phyloP scores from a whole-genome alignment of 2,329 filamentous ascomycete species.

The Penicillium sp. region DNA sequence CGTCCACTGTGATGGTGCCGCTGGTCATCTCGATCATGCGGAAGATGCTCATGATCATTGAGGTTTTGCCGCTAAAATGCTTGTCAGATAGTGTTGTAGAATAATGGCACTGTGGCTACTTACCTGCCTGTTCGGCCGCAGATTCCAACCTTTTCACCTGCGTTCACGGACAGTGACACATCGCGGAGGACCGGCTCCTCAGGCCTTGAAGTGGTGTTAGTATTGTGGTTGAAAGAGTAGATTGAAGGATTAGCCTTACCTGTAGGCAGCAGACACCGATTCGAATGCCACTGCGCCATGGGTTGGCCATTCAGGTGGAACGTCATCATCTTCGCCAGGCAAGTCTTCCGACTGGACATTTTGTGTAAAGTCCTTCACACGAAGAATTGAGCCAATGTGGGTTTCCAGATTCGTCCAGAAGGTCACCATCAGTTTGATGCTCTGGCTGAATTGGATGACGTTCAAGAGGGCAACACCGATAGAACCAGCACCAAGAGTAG shows the following conservation, averaged over 20 bases:
- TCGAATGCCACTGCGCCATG: conserved; percentile 42
- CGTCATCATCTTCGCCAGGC: conserved; percentile 35
- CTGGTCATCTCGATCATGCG: conserved; percentile 39
- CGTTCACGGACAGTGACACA: conserved; percentile 43
- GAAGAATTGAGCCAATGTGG: conserved; percentile 51
- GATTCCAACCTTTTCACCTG: conserved; percentile 40
- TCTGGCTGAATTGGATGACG: conserved; percentile 50
- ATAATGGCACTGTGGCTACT: conserved; percentile 2
- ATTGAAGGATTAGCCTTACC: conserved; percentile 20
- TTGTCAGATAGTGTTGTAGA: conserved; percentile 1
- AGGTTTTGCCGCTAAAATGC: conserved; percentile 39
- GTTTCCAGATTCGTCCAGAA: conserved; percentile 56
- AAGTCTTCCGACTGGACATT: conserved; percentile 43
- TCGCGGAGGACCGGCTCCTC: conserved; percentile 41
- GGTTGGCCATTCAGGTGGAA: conserved; percentile 41
- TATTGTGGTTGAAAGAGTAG: neutral
- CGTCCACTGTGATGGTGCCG: conserved; percentile 42
- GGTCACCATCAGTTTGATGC: conserved; percentile 47
- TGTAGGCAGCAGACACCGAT: conserved; percentile 43
- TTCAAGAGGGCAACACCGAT: conserved; percentile 52
- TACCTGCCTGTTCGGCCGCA: conserved; percentile 40
- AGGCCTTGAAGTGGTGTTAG: conserved; percentile 17
- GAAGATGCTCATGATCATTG: conserved; percentile 40
- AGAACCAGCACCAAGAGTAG: conserved; percentile 42
- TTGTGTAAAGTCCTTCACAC: conserved; percentile 50